Conservation (phyloP, 2,329 filamentous ascomycete genomes). For the Sporothrix luriei region DNA sequence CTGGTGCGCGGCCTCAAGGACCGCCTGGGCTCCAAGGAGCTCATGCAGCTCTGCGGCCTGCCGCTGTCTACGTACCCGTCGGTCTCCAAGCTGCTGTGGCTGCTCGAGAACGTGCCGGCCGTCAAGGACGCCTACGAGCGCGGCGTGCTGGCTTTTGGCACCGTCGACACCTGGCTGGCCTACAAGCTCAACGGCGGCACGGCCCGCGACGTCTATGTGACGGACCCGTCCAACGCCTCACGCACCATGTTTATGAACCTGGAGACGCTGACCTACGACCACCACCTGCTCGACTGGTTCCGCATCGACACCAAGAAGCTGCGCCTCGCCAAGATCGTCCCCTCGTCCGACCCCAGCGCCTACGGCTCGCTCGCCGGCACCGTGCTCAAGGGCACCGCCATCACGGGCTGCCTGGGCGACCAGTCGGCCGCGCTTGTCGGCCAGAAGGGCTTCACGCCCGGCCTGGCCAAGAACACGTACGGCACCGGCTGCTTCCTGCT, state of each 20-base stretch:
- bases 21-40: slow-evolving; percentile 66
- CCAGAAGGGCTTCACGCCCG: slow-evolving; percentile 79
- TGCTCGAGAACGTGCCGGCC: slow-evolving; percentile 69
- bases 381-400: slow-evolving; percentile 66
- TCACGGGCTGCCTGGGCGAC: slow-evolving; percentile 84
- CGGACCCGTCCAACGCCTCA: slow-evolving; percentile 84
- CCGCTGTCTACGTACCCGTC: slow-evolving; percentile 88
- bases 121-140: slow-evolving; percentile 76
- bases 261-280: slow-evolving; percentile 76
- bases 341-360: slow-evolving; percentile 71
- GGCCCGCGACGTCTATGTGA: slow-evolving; percentile 69
- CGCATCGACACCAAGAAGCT: slow-evolving; percentile 69
- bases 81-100: slow-evolving; percentile 83
- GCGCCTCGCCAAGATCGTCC: slow-evolving; percentile 75
- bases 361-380: slow-evolving; percentile 71
- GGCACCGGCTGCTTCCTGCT: slow-evolving; percentile 87
- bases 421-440: slow-evolving; percentile 85
- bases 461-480: slow-evolving; percentile 87
- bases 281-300: slow-evolving; percentile 77
- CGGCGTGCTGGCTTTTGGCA: slow-evolving; percentile 79
- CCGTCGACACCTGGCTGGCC: slow-evolving; percentile 84
- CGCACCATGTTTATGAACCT: slow-evolving; percentile 95
- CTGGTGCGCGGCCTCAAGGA: slow-evolving; percentile 77
- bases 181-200: slow-evolving; percentile 79
- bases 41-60: slow-evolving; percentile 73